These are phyloP conservation scores for Pseudopyrenochaeta lycopersici DNA, from an alignment of 2,329 filamentous ascomycete species.

Conservation along the genomic window DNA sequence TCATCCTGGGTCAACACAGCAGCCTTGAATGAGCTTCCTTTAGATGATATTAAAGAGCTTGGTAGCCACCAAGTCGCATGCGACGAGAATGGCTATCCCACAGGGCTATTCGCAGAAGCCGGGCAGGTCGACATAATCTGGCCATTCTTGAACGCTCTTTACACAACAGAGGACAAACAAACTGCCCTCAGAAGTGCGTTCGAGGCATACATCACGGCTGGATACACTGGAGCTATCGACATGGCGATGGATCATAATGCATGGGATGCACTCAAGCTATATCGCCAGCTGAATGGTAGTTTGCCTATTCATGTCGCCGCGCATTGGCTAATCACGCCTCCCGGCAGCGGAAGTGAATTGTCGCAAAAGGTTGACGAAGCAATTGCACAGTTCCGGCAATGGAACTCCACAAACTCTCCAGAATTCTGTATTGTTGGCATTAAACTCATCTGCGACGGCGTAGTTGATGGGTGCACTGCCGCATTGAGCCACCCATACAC, in stretches of 20 bases:
- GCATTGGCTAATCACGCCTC: conserved; percentile 62
- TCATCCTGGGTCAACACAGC: conserved; percentile 62
- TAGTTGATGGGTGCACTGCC: conserved; percentile 69
- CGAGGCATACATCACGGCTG: conserved; percentile 54
- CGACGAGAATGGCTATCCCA: conserved; percentile 12
- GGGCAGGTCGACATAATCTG: conserved; percentile 48
- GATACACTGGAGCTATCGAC: conserved; percentile 63
- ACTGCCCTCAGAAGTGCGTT: conserved; percentile 56
- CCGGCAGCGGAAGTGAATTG: conserved; percentile 50
- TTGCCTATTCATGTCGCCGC: conserved; percentile 58
- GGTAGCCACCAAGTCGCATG: conserved; percentile 12
- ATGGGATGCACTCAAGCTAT: conserved; percentile 38
- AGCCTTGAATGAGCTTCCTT: conserved; percentile 57
- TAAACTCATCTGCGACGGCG: conserved; percentile 69
- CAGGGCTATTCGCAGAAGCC: conserved; percentile 17
- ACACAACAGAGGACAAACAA: conserved; percentile 56
- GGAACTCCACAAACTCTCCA: conserved; percentile 52
- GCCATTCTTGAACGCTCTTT: conserved; percentile 58
- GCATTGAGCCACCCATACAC: conserved; percentile 64
- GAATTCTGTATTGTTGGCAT: conserved; percentile 64
- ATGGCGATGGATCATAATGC: conserved; percentile 53
- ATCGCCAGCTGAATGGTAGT: conserved; percentile 27
- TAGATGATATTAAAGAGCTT: conserved; percentile 43
- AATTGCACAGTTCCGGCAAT: conserved; percentile 52
- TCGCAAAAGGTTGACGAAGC: conserved; percentile 57